Conservation (phyloP, 768 basidiomycete species). For the Leccinum longicurvipes region DNA sequence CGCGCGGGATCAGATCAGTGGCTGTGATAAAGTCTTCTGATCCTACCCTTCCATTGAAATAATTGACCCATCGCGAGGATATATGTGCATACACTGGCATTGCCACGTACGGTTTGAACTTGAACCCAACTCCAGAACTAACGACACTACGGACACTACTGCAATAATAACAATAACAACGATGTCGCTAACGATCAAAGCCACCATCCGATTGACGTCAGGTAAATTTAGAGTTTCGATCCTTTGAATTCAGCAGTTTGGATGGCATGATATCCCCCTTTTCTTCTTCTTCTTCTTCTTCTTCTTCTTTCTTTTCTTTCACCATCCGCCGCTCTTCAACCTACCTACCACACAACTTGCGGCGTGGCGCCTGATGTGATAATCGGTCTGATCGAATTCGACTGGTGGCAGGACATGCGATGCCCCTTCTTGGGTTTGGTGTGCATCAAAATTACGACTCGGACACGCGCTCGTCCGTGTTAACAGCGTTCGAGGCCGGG, state of each 20-base stretch:
- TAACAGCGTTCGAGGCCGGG: slow-evolving; percentile 64
- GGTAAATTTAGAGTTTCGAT: slow-evolving; percentile 26
- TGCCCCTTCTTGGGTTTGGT: slow-evolving; percentile 69
- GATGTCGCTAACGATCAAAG: slow-evolving; percentile 31
- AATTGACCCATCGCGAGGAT: no score
- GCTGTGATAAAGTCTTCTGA: no score
- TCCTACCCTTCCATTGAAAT: no score
- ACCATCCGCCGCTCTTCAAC: neutral
- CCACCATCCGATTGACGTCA: slow-evolving; percentile 33
- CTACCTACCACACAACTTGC: neutral
- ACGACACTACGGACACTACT: no score
- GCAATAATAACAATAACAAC: neutral
- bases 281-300: slow-evolving; percentile 6
- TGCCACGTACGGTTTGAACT: no score
- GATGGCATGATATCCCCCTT: no score
- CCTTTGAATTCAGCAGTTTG: neutral
- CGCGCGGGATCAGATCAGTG: no score
- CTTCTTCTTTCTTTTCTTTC: neutral
- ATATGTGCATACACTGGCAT: no score
- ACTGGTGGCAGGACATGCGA: slow-evolving; percentile 41
- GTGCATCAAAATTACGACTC: slow-evolving; percentile 60
- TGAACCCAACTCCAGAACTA: no score
- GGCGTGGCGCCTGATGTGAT: neutral
- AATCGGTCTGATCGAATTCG: slow-evolving; percentile 4
- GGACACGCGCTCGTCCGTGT: slow-evolving; percentile 47